phyloP scores from a whole-genome alignment of 306 rosid genomes.

The Benincasa hispida region DNA sequence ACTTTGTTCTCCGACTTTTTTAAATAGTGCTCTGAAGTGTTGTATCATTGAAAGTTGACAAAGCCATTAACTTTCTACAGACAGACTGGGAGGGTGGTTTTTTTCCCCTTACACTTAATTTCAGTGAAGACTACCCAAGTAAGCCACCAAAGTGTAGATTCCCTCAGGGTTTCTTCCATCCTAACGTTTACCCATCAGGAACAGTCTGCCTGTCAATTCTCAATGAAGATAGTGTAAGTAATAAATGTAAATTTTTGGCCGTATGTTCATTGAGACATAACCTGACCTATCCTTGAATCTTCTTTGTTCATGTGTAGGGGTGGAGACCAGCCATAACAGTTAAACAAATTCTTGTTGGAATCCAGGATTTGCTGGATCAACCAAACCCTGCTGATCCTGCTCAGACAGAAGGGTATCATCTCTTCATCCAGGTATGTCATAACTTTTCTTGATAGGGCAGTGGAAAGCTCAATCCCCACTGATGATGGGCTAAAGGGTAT shows the following conservation, averaged over 20 bases:
- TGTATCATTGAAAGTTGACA: background rate
- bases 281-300: background rate
- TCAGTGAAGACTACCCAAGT: constrained; percentile 99
- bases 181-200: constrained; percentile 97
- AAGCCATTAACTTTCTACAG: constrained; percentile 34
- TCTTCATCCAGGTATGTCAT: constrained; percentile 75
- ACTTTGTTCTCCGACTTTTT: too few relatives aligned
- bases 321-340: constrained; percentile 99
- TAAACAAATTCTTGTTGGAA: constrained; percentile 90
- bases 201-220: constrained; percentile 94
- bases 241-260: background rate
- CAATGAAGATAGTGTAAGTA: constrained; percentile 87
- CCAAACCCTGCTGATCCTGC: constrained; percentile 98
- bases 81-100: constrained; percentile 98
- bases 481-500: background rate
- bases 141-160: constrained; percentile 96
- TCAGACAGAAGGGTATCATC: constrained; percentile 96
- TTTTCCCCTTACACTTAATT: constrained; percentile 79
- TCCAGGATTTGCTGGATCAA: constrained; percentile 87
- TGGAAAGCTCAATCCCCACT: background rate
- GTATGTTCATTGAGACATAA: background rate
- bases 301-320: constrained; percentile 36
- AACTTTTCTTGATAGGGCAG: background rate
- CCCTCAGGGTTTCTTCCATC: constrained; percentile 90
- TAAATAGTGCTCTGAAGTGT: background rate